Conservation (phyloP, 345 rosid species). For the Hibiscus trionum region DNA sequence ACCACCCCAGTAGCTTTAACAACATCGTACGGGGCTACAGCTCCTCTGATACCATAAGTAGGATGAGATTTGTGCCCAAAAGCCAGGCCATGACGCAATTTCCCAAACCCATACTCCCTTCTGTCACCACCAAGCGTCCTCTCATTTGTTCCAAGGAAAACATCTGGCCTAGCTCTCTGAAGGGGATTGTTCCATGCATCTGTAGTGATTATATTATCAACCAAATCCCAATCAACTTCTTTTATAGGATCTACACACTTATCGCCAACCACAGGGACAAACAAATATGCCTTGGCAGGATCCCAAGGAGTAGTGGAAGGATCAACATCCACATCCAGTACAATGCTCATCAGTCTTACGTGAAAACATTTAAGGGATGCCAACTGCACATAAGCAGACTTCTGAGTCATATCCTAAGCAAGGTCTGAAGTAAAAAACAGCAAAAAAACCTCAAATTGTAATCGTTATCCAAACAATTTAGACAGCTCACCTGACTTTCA, state of each 20-base stretch:
- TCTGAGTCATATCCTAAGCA: slow-evolving; percentile 1
- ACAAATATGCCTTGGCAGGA: slow-evolving; percentile 96
- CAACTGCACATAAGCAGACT: slow-evolving; percentile 51
- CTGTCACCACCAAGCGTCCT: slow-evolving; percentile 97
- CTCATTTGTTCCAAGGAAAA: slow-evolving; percentile 96
- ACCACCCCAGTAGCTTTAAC: slow-evolving; percentile 90
- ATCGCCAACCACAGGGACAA: slow-evolving; percentile 83
- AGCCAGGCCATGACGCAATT: slow-evolving; percentile 84
- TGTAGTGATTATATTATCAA: slow-evolving; percentile 48
- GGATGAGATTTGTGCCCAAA: slow-evolving; percentile 90
- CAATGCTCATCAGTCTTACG: slow-evolving; percentile 96
- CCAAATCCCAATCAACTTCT: slow-evolving; percentile 83
- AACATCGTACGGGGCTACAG: slow-evolving; percentile 84
- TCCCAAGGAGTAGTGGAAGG: slow-evolving; percentile 99
- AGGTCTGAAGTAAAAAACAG: neutral
- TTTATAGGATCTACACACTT: slow-evolving; percentile 50
- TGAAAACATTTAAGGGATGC: slow-evolving; percentile 86
- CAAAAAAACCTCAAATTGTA: neutral
- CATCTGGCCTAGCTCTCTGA: slow-evolving; percentile 96
- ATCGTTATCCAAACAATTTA: slow-evolving; percentile 3
- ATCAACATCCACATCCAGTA: slow-evolving; percentile 97
- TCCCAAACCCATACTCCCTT: slow-evolving; percentile 96
- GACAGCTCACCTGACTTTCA: slow-evolving; percentile 65
- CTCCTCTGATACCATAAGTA: slow-evolving; percentile 98
- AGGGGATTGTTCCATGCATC: slow-evolving; percentile 91